A percentile compares a stretch with the other conserved stretches of the same genome.
Evolutionary conservation across 2,329 filamentous ascomycete species (phyloP).

Genomic region (Coniochaeta sp.): DNA sequence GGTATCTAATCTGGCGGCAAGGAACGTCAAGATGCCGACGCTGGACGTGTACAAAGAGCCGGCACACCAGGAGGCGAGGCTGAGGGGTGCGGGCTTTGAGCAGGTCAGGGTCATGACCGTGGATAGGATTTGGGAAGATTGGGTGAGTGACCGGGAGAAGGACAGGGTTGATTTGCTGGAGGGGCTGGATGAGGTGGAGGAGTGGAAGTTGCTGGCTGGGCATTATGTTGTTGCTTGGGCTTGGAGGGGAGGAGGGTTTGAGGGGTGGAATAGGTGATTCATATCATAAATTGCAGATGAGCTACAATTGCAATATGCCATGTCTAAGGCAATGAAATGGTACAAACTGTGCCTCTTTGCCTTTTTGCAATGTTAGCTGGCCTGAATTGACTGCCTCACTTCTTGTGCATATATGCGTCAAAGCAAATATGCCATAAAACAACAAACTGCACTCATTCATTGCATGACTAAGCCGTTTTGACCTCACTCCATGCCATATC

Average conservation of each 20-base stretch:
- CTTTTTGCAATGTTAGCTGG: too few relatives aligned
- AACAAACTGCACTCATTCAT: too few relatives aligned
- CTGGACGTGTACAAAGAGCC: slow-evolving; percentile 65
- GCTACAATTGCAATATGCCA: too few relatives aligned
- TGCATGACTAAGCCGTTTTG: too few relatives aligned
- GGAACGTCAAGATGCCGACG: slow-evolving; percentile 80
- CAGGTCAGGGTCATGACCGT: slow-evolving; percentile 35
- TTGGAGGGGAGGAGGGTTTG: slow-evolving; percentile 52
- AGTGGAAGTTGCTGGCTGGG: slow-evolving; percentile 78
- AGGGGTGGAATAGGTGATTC: background rate
- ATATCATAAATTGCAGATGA: too few relatives aligned
- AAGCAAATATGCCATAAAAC: too few relatives aligned
- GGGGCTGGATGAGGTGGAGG: slow-evolving; percentile 90
- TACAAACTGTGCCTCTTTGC: too few relatives aligned
- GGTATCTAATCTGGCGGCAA: slow-evolving; percentile 77
- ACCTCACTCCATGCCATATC: too few relatives aligned
- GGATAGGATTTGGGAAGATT: slow-evolving; percentile 63
- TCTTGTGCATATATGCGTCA: too few relatives aligned
- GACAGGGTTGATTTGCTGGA: slow-evolving; percentile 73
- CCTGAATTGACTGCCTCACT: too few relatives aligned
- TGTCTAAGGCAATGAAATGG: too few relatives aligned
- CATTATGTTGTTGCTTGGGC: slow-evolving; percentile 93
- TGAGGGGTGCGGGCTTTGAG: slow-evolving; percentile 60
- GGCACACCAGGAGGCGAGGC: slow-evolving; percentile 58
- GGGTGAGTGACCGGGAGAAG: slow-evolving; percentile 66